Evolutionary conservation across 345 rosid genomes (phyloP).

Genomic region (Populus euphratica): DNA sequence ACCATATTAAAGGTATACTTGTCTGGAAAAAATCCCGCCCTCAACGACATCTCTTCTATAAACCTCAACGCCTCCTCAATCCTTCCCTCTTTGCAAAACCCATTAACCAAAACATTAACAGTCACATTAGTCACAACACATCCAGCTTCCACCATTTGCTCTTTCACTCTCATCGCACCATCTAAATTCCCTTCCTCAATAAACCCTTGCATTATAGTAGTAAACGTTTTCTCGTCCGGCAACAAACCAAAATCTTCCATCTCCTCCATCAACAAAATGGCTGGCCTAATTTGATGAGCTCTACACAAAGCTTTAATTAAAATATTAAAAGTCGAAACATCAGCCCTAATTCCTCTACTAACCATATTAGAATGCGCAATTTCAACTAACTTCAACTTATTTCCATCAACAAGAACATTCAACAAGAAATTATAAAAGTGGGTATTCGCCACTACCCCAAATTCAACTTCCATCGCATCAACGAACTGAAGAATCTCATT

Average conservation of each 20-base stretch:
- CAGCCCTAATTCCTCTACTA: slow-evolving; percentile 57
- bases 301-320: slow-evolving; percentile 79
- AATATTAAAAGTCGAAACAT: slow-evolving; percentile 77
- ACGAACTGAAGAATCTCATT: slow-evolving; percentile 51
- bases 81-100: slow-evolving; percentile 75
- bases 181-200: slow-evolving; percentile 75
- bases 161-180: slow-evolving; percentile 69
- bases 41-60: slow-evolving; percentile 52
- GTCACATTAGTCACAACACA: slow-evolving; percentile 54
- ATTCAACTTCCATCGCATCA: slow-evolving; percentile 57
- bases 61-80: slow-evolving; percentile 65
- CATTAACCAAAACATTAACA: slow-evolving; percentile 79
- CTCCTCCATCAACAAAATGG: slow-evolving; percentile 83
- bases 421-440: slow-evolving; percentile 65
- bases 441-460: slow-evolving; percentile 53
- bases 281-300: slow-evolving; percentile 85
- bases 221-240: slow-evolving; percentile 84
- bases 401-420: slow-evolving; percentile 75
- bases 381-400: slow-evolving; percentile 68
- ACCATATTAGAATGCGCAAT: slow-evolving; percentile 56
- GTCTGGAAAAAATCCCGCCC: slow-evolving; percentile 70
- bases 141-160: slow-evolving; percentile 54
- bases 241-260: slow-evolving; percentile 58
- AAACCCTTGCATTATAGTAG: slow-evolving; percentile 82
- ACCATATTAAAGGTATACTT: slow-evolving; percentile 73